Conservation (phyloP, 306 rosid species). For the Ceratonia siliqua region DNA sequence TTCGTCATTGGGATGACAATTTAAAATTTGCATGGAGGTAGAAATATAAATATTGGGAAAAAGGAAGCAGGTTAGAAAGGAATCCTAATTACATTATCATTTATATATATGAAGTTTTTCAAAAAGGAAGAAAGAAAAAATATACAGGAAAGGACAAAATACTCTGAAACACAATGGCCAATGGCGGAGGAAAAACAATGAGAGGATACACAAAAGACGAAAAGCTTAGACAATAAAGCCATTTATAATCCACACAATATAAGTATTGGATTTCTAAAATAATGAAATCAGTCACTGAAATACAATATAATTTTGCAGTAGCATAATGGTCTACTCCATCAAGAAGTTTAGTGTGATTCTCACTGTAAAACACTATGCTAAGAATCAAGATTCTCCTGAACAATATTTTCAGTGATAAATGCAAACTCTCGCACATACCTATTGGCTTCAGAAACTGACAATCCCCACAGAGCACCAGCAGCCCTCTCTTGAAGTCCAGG, state of each 20-base stretch:
- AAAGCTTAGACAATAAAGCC: not conserved
- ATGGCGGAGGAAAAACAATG: not conserved
- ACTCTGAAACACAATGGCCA: not conserved
- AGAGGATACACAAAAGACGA: not conserved
- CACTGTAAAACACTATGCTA: not conserved
- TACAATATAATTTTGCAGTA: not conserved
- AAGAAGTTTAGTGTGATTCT: not conserved
- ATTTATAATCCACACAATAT: not conserved
- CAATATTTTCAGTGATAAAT: not conserved
- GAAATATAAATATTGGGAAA: constrained; percentile 7
- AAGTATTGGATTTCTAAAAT: not conserved
- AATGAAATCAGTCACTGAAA: constrained; percentile 10
- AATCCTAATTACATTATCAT: not conserved
- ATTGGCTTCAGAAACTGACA: constrained; percentile 97
- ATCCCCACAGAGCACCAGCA: constrained; percentile 99
- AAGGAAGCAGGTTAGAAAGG: not conserved
- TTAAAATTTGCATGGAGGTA: not conserved
- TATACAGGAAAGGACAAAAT: not conserved
- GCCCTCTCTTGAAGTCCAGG: constrained; percentile 99
- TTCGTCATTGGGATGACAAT: constrained; percentile 10
- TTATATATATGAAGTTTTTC: not conserved
- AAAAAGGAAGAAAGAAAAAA: not conserved
- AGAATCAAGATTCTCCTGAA: constrained; percentile 10
- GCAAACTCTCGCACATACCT: constrained; percentile 57
- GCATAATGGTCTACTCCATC: constrained; percentile 1